A percentile compares a stretch with the other conserved stretches of the same genome.
These are phyloP conservation scores for Alternaria ethzedia DNA, from an alignment of 2,329 filamentous ascomycete genomes.

Conservation along the genomic window DNA sequence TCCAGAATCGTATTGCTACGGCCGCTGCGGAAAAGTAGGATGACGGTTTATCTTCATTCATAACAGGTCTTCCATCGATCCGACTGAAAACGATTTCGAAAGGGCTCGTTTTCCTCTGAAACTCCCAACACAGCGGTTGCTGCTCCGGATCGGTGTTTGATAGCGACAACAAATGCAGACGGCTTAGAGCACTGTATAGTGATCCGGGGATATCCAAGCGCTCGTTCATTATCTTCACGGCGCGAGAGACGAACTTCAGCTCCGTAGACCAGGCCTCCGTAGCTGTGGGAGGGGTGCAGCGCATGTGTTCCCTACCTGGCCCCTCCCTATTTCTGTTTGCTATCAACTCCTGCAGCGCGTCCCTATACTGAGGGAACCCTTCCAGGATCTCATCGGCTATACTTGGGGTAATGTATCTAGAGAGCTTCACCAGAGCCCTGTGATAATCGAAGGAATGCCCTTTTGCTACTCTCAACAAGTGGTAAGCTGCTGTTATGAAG, in stretches of 20 bases:
- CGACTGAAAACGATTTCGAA: background rate
- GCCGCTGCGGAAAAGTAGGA: background rate
- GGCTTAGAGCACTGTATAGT: background rate
- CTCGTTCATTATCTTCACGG: background rate
- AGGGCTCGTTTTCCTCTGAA: background rate
- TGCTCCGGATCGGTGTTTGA: background rate
- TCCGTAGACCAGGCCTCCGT: background rate
- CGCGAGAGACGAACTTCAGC: background rate
- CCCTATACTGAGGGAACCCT: background rate
- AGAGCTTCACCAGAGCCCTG: background rate
- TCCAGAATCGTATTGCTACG: background rate
- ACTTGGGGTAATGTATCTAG: background rate
- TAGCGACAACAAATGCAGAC: background rate
- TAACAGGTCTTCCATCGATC: background rate
- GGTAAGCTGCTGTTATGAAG: background rate
- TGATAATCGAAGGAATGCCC: background rate
- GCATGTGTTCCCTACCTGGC: background rate
- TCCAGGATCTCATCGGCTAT: background rate
- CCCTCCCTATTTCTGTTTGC: background rate
- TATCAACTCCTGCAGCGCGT: background rate
- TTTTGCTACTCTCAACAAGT: background rate
- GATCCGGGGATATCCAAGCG: background rate
- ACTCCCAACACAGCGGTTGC: background rate
- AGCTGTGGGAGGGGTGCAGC: background rate
- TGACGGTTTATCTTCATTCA: background rate